Evolutionary conservation across 1,284 basidiomycete species (phyloP), one percentile per base, ranked within the genome.

Genomic region (Ceratobasidium sp.): DNA sequence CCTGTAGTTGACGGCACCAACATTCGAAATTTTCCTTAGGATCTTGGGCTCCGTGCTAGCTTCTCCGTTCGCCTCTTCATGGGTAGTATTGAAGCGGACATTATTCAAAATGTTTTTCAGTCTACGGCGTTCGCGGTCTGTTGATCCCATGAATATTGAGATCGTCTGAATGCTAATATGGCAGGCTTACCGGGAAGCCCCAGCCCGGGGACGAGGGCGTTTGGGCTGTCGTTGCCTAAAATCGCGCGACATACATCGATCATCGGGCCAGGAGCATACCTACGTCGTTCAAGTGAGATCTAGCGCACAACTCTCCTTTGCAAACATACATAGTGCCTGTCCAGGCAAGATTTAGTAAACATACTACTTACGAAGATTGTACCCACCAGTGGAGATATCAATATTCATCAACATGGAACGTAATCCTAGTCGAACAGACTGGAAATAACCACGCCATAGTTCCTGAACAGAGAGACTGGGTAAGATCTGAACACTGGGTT

Each of bases 371-470:
- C 31, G 31, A 34, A 34, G 31, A 34, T 34, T 34, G 31, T 34
- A 6, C 31, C 6, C 86, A 0, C 88, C 91, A 0, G 92, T 92
- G 1, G 88, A 88, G 74, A 92, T 91, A 77, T 93, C 92, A 76
- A 93, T 86, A 77, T 93, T 93, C 79, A 93, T 87, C 54, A 92
- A 81, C 83, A 92, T 88, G n/a, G 84, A 84, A 0, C 87, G 87
- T 22, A 88, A 85, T 0, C 87, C 90, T 11, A 91, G 92, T 14
- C 92, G 85, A 34, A 92, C 87, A 0, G 90, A 92, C 76, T 78
- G 77, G 72, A 78, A 78, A 64, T 76, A 78, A 7, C 77, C 77
- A 54, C 77, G 66, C 77, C 77, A 78, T 29, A 78, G 65, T 27
- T 59, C 68, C 68, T 72, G n/a, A 43, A 27, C 3, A 27, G 37